Base-by-base conservation (phyloP, 2,329 filamentous ascomycete genomes). In the Thelonectria discophora region DNA sequence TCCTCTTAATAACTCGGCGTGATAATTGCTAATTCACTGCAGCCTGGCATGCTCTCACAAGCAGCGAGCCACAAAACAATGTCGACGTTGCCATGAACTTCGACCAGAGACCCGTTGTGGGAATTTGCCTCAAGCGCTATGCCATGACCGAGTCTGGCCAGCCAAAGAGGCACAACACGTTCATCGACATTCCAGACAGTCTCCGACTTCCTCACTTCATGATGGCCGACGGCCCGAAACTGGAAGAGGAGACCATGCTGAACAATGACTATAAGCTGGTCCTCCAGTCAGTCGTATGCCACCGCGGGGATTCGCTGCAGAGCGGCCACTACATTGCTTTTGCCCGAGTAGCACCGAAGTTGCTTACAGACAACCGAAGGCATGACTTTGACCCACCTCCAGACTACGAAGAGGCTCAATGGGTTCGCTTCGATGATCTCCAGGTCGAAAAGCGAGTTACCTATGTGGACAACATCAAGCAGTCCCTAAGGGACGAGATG, bases 341-440 rank as follows among this genome's bases (percentile, higher is more conserved):
- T 65, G 89, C 94, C 34, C 86, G 94, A 53, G 91, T 92, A 3
- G 88, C 88, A n/a, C 84, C 80, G 9, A 84, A 84, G 68, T 79
- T 86, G 8, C 77, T 87, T n/a, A 86, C 84, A 15, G 86, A 87
- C 58, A 88, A 89, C 67, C 76, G 86, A 67, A 78, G 81, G 49
- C 80, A 83, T 73, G 82, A 80, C 70, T 82, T 74, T 66, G 85
- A 84, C 62, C 84, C 84, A 2, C 87, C 87, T 8, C 87, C 87
- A 12, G 84, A 87, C 58, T 91, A 93, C 69, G 82, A 89, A 61
- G 86, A 90, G 64, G 87, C 90, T 12, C 87, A 89, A 65, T 99
- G 95, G 95, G 88, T 97, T 74, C 90, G 89, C 39, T 97, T 97
- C 70, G 95, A 99, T 73, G 95, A 99, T 74, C 81, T 98, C n/a